Base-by-base conservation (phyloP, 2,329 filamentous ascomycete genomes). In the Hypoxylon sp. region DNA sequence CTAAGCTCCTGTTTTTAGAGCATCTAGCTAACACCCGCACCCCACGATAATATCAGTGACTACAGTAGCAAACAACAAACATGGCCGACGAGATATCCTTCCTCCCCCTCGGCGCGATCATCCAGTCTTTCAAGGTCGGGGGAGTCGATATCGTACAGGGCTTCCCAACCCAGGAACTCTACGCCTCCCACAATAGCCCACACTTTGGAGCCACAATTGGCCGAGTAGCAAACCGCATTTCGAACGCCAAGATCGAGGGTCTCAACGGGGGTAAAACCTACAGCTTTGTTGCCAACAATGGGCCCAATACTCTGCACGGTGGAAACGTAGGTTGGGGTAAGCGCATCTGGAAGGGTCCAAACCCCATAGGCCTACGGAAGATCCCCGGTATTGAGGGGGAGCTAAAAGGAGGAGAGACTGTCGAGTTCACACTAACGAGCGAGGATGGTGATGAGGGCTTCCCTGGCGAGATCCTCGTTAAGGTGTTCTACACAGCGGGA, bases 121-220 rank as follows among this genome's bases (percentile, higher is more conserved):
- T 96, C 77, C 90, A 98, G 79, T 88, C 92, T 76, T 91, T 98
- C 83, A 86, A 85, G 51, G 87, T 98, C 73, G 91, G 86, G 65
- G 91, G 89, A 70, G 83, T 88, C 77, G 96, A 98, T 82, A 96
- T 99, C 72, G 94, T 98, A 21, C 92, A 96, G 73, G 90, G 91
- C 58, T 98, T 98, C 82, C 88, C 92, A 17, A 89, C 86, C 13
- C 87, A 91, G 58, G 88, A 91, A 48, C 87, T 90, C 67, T 98
- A 98, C 82, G 86, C 86, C 71, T 82, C 88, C 73, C 83, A 94
- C 84, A 95, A 96, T 82, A 83, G 80, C 10, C 90, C 93, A 1
- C 94, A 90, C 83, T 98, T 97, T 77, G 95, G 96, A 70, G 94
- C 95, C 79, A 98, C 93, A 48, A 97, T 98, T 78, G 96, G 96